These are phyloP conservation scores for Lactuca sativa DNA, from an alignment of 129 eudicot species.

Conservation along the genomic window DNA sequence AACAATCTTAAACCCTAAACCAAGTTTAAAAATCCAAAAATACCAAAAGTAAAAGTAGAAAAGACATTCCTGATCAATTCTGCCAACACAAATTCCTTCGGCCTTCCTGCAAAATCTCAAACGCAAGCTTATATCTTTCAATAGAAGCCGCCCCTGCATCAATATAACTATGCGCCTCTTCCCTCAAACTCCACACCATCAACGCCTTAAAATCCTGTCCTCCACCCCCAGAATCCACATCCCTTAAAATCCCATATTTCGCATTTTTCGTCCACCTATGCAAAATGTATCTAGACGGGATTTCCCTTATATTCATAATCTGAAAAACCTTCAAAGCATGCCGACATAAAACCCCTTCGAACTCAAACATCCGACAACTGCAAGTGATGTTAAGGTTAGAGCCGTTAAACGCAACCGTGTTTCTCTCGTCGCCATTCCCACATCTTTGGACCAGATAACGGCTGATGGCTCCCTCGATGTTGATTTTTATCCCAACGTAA, in stretches of 20 bases:
- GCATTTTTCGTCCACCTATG: constrained; percentile 82
- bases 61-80: constrained; percentile 35
- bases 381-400: constrained; percentile 71
- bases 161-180: constrained; percentile 69
- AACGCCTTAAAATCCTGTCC: constrained; percentile 62
- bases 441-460: constrained; percentile 73
- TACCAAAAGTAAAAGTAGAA: constrained; percentile 9
- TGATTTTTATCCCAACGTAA: constrained; percentile 65
- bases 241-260: constrained; percentile 63
- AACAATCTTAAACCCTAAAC: constrained; percentile 29
- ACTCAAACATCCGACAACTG: constrained; percentile 87
- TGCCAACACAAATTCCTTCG: constrained; percentile 83
- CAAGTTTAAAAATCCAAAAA: constrained; percentile 1
- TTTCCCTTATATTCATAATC: constrained; percentile 69
- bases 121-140: constrained; percentile 77
- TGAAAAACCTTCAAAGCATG: constrained; percentile 78
- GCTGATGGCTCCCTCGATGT: constrained; percentile 75
- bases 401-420: constrained; percentile 75
- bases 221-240: constrained; percentile 63
- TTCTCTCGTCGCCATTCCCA: constrained; percentile 70
- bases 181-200: constrained; percentile 84
- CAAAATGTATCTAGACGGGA: constrained; percentile 74
- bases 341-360: constrained; percentile 78
- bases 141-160: constrained; percentile 79
- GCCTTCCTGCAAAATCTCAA: constrained; percentile 90